A percentile compares a stretch with the other conserved stretches of the same genome.
Evolutionary conservation across 2,329 filamentous ascomycete species (phyloP).

Genomic region (Calonectria ilicicola): DNA sequence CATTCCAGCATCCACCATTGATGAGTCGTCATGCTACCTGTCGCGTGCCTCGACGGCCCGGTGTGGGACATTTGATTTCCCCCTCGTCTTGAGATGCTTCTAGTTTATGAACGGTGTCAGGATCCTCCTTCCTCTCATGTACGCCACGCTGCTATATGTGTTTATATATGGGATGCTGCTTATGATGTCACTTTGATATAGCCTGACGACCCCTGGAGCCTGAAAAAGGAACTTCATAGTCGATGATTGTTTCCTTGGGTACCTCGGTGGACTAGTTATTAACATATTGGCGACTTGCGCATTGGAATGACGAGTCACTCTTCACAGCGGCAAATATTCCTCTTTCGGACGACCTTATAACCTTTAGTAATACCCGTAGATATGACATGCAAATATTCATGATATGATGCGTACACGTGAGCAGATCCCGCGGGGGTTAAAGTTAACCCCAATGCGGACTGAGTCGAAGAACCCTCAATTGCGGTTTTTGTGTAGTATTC

Average conservation of each 20-base stretch:
- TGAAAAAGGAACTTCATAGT: too few relatives aligned
- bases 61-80: background rate
- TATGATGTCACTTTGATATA: background rate
- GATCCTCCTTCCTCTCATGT: background rate
- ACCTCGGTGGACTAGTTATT: background rate
- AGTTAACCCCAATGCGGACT: background rate
- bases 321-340: background rate
- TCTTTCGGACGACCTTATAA: too few relatives aligned
- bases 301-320: background rate
- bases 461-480: background rate
- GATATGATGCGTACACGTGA: background rate
- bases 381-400: background rate
- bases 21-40: conserved; percentile 1
- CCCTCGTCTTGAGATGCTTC: background rate
- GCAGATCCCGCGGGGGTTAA: background rate
- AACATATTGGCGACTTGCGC: background rate
- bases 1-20: background rate
- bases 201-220: too few relatives aligned
- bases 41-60: background rate
- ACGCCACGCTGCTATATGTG: background rate
- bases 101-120: background rate
- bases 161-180: background rate
- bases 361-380: background rate
- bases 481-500: background rate
- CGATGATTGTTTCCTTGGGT: background rate